These are phyloP conservation scores for Lactifluus volemus DNA, from an alignment of 768 basidiomycete species.

Conservation along the genomic window DNA sequence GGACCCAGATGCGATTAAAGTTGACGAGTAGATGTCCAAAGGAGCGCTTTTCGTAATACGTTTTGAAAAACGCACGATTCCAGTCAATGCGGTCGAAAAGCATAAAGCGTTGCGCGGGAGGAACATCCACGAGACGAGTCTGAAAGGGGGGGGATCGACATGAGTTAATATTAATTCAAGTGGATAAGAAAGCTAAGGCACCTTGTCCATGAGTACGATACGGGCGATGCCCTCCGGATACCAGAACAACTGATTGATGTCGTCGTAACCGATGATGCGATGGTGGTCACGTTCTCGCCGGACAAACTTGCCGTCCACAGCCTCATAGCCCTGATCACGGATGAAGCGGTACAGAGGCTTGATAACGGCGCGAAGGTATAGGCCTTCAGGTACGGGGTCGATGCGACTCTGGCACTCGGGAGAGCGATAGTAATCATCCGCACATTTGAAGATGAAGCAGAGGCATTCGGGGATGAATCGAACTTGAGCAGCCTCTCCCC, in stretches of 20 bases:
- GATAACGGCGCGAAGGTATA: conserved; percentile 85
- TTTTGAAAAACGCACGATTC: conserved; percentile 97
- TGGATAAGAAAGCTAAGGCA: conserved; percentile 22
- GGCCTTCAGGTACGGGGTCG: conserved; percentile 88
- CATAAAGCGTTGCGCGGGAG: conserved; percentile 91
- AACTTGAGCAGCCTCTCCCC: conserved; percentile 82
- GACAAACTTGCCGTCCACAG: conserved; percentile 91
- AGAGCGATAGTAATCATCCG: conserved; percentile 64
- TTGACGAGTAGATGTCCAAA: conserved; percentile 97
- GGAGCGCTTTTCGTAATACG: conserved; percentile 95
- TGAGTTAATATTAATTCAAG: neutral
- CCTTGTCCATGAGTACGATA: conserved; percentile 85
- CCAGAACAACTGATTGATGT: conserved; percentile 99
- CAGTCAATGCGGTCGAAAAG: conserved; percentile 96
- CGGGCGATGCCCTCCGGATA: conserved; percentile 97
- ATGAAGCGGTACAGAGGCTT: conserved; percentile 96
- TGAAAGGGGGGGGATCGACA: conserved; percentile 25
- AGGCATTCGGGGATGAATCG: too few species aligned
- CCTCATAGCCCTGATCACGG: conserved; percentile 95
- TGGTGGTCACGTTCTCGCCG: conserved; percentile 90
- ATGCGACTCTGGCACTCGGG: conserved; percentile 93
- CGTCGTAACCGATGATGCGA: conserved; percentile 95
- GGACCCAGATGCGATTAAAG: conserved; percentile 99
- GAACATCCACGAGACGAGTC: conserved; percentile 86
- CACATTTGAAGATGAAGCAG: conserved; percentile 31